Evolutionary conservation across 2,329 filamentous ascomycete species (phyloP), one percentile per base, ranked within the genome.

Genomic region (Conoideocrella luteorostrata): DNA sequence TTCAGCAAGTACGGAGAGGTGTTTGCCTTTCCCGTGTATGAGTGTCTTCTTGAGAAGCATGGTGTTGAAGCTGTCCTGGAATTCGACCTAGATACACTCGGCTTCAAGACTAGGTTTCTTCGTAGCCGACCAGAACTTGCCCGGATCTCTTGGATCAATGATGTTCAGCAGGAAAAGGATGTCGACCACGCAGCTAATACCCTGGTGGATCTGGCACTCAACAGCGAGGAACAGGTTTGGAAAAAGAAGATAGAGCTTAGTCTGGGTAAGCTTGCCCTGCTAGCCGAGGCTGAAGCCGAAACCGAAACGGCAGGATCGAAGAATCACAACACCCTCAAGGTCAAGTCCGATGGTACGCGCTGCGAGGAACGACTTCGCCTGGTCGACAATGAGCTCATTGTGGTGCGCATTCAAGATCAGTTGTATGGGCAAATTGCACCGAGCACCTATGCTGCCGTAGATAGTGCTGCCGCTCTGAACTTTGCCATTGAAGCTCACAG

Each of bases 71-170:
- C 77, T 2, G 72, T 96, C 22, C 73, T 98, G 42, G 75, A 82
- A 54, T 86, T 86, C 47, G 72, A 82, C 21, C 68, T 80, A 44
- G 85, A 90, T 55, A 80, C 81, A 51, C 67, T 77, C 40, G 68
- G 69, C n/a, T 84, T 81, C 56, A 77, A 95, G 44, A 95, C 88
- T 1, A 73, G 74, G 41, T 98, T 89, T 56, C 72, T 98, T 38
- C 80, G 86, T 33, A 82, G 78, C 44, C 78, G 82, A 50, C 77
- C 81, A 0, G 75, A 82, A 49, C 80, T 88, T 49, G 82, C 84
- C 22, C 88, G 88, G 55, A 74, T 98, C 35, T 82, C 84, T 39
- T 98, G 93, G 93, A 95, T 98, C 67, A 94, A 98, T 60, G 90
- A 97, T 59, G 76, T 97, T 7, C 74, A 82, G 47, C 75, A 78